A percentile compares a stretch with the other conserved stretches of the same genome.
Conservation (phyloP, 2,329 filamentous ascomycete species). For the Neopestalotiopsis clavispora region DNA sequence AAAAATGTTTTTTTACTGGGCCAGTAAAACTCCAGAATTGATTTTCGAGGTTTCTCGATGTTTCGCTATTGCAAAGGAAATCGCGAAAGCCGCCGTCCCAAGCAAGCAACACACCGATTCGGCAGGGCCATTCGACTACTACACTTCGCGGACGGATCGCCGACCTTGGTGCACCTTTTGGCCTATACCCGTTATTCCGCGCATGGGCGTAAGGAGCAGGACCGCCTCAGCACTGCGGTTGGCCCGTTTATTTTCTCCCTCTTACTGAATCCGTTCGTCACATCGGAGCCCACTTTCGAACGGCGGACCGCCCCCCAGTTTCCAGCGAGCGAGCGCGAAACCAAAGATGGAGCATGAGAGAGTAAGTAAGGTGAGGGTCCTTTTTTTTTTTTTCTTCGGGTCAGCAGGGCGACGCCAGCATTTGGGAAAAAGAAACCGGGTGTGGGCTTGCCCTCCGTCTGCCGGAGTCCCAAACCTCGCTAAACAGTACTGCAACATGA, state of each 20-base stretch:
- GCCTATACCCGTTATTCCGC: conserved; percentile 1
- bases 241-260: not conserved
- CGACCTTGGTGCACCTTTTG: not conserved
- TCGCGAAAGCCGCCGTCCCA: not conserved
- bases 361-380: not conserved
- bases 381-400: not conserved
- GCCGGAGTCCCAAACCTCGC: not conserved
- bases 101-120: not conserved
- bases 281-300: not conserved
- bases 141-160: not conserved
- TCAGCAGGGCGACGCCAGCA: not conserved
- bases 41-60: not conserved
- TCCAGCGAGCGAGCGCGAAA: not conserved
- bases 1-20: too few species aligned
- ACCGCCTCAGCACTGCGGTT: not conserved
- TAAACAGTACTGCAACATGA: not conserved
- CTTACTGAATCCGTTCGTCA: not conserved
- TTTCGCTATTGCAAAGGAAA: not conserved
- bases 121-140: not conserved
- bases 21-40: not conserved
- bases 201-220: not conserved
- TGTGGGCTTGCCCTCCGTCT: not conserved
- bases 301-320: not conserved
- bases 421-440: not conserved
- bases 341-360: not conserved